Evolutionary conservation across 2,329 filamentous ascomycete genomes (phyloP).

Genomic region (Trichoderma polysporum): DNA sequence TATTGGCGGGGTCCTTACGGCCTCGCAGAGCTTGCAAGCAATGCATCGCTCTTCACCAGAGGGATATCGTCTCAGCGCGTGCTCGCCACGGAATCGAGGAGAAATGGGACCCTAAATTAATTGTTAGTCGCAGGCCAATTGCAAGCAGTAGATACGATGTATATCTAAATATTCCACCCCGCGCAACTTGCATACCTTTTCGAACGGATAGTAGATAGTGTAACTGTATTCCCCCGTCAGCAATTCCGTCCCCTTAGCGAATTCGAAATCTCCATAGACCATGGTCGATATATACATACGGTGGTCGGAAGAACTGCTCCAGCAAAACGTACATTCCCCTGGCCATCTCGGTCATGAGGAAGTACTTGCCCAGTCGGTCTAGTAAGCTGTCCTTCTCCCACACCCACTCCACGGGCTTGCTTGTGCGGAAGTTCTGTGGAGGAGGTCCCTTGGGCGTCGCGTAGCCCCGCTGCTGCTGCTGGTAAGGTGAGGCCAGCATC

Average conservation of each 20-base stretch:
- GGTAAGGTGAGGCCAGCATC: constrained; percentile 13
- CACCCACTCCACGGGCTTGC: constrained; percentile 73
- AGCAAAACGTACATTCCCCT: constrained; percentile 97
- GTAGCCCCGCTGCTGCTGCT: constrained; percentile 44
- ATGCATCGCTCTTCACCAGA: constrained; percentile 99
- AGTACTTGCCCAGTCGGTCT: constrained; percentile 88
- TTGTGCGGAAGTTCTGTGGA: constrained; percentile 76
- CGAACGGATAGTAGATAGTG: constrained; percentile 98
- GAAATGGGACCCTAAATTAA: constrained; percentile 78
- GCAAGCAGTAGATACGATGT: background rate
- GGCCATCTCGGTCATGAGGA: constrained; percentile 92
- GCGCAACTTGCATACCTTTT: constrained; percentile 62
- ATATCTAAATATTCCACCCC: background rate
- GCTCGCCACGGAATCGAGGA: constrained; percentile 95
- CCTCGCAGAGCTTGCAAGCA: constrained; percentile 99
- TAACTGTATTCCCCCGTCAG: constrained; percentile 58
- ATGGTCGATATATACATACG: constrained; percentile 66
- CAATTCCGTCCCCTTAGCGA: constrained; percentile 9
- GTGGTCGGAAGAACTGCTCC: constrained; percentile 97
- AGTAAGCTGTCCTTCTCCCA: constrained; percentile 73
- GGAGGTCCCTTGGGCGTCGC: constrained; percentile 76
- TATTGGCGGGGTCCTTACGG: constrained; percentile 45
- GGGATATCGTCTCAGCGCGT: constrained; percentile 92
- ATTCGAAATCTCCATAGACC: background rate
- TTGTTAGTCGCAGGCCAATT: constrained; percentile 24